These are phyloP conservation scores for Magnaporthales sp. DNA, from an alignment of 2,329 filamentous ascomycete genomes.

Conservation along the genomic window DNA sequence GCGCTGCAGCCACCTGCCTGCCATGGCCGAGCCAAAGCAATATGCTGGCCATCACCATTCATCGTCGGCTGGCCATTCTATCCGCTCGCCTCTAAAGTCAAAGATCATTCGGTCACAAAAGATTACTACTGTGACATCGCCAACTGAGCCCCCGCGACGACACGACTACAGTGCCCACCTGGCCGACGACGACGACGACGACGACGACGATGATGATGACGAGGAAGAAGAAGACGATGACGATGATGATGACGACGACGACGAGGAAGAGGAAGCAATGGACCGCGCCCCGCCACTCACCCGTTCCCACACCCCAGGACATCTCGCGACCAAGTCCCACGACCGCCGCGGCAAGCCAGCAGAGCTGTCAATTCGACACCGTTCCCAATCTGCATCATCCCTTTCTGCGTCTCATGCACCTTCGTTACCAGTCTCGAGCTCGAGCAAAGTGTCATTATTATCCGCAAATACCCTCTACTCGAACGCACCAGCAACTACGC, in stretches of 20 bases:
- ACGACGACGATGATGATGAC: slow-evolving; percentile 18
- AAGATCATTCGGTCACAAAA: slow-evolving; percentile 46
- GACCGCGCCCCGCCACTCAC: slow-evolving; percentile 30
- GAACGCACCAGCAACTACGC: not conserved
- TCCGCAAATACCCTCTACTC: not conserved
- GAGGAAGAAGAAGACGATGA: slow-evolving; percentile 18
- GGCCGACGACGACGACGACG: slow-evolving; percentile 18
- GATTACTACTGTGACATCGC: slow-evolving; percentile 29
- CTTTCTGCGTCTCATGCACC: slow-evolving; percentile 18
- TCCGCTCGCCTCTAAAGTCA: slow-evolving; percentile 28
- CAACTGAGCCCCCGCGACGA: slow-evolving; percentile 20
- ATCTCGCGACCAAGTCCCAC: slow-evolving; percentile 50
- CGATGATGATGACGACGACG: slow-evolving; percentile 19
- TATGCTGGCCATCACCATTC: slow-evolving; percentile 6
- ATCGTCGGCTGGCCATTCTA: slow-evolving; percentile 11
- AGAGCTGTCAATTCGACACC: slow-evolving; percentile 44
- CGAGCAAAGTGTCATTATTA: slow-evolving; percentile 4
- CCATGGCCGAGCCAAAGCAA: not conserved
- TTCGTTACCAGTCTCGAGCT: slow-evolving; percentile 18
- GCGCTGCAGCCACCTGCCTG: not conserved
- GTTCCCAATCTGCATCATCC: slow-evolving; percentile 37
- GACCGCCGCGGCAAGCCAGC: slow-evolving; percentile 40
- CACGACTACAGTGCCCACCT: slow-evolving; percentile 18
- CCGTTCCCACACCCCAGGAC: slow-evolving; percentile 54
- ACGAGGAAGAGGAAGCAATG: slow-evolving; percentile 20